Base-by-base conservation (phyloP, 2,329 filamentous ascomycete species). In the Penicillium vulpinum region DNA sequence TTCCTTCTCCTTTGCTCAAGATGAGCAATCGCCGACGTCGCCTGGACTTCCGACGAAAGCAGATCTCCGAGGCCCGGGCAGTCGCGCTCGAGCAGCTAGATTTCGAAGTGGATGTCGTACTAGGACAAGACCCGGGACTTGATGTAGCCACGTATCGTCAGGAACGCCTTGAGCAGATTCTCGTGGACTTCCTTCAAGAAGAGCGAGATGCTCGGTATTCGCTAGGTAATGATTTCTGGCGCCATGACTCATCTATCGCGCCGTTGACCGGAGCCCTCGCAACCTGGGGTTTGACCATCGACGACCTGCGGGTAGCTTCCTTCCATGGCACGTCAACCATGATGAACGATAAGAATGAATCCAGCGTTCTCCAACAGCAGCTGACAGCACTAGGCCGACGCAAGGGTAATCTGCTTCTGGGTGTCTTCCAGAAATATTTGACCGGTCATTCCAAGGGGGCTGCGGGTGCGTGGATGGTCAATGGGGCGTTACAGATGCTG, bases 261-360 rank as follows among this genome's bases (percentile, higher is more conserved):
- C 44, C 93, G 69, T 85, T 97, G 36, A 91, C 92, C 73, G 93
- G 93, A 76, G 91, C 93, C 56, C 85, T 97, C 58, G 93, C 93
- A 40, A 96, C 92, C 9, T 97, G 93, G 94, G 92, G 92, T 70
- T 87, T 97, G 54, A 96, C 92, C 4, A 90, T 97, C 64, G 93
- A 97, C 70, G 94, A 97, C 70, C 85, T 97, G 26, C 88, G 83
- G 65, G 91, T 97, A 59, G 92, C 92, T 13, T 97, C 93, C 11
- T 97, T 97, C 89, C 93, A 97, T 80, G 93, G 93, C 67, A 97
- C 93, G 33, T 97, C 93, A 0, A 97, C 93, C 63, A 91, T 94
- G 73, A 92, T 93, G 66, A 97, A 97, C 76, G 93, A 97, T 81
- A 96, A 96, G 87, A 97, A 97, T 78, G 93, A 97, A 75, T 96